These are phyloP conservation scores for Begonia fuchsioides DNA, from an alignment of 306 rosid genomes.

Conservation along the genomic window DNA sequence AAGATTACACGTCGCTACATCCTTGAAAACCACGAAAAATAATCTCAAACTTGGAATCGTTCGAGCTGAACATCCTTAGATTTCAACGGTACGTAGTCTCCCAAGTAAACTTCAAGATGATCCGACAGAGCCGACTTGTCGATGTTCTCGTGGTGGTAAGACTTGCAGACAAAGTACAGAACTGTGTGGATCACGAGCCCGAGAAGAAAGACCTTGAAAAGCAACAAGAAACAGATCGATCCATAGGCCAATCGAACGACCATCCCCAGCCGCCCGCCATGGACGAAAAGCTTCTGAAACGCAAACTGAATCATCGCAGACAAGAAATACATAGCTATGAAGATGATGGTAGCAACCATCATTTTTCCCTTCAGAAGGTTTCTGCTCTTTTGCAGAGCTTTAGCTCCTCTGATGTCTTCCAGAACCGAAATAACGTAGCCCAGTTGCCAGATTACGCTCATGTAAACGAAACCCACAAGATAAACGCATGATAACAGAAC, in stretches of 20 bases:
- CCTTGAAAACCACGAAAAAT: no score
- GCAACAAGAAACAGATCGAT: conserved; percentile 7
- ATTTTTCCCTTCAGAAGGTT: conserved; percentile 11
- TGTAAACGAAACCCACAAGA: conserved; percentile 6
- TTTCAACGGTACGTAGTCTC: conserved; percentile 12
- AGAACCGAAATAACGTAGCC: conserved; percentile 16
- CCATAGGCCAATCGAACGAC: neutral
- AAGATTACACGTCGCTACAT: no score
- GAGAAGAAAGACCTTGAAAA: conserved; percentile 10
- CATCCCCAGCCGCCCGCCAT: neutral
- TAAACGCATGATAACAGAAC: neutral
- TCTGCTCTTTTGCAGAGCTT: conserved; percentile 13
- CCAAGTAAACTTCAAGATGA: conserved; percentile 17
- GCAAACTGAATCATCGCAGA: neutral
- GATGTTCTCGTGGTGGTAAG: conserved; percentile 20
- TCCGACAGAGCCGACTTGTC: conserved; percentile 9
- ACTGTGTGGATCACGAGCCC: conserved; percentile 13
- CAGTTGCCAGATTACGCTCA: conserved; percentile 12
- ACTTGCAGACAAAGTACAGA: conserved; percentile 18
- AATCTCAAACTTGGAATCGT: neutral
- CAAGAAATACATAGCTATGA: neutral
- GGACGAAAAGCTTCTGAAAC: conserved; percentile 8
- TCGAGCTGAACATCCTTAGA: conserved; percentile 10
- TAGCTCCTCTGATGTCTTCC: conserved; percentile 10
- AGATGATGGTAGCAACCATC: conserved; percentile 1